These are phyloP conservation scores for Plasmodium gaboni DNA, from an alignment of 169 alveolate genomes.

Conservation along the genomic window DNA sequence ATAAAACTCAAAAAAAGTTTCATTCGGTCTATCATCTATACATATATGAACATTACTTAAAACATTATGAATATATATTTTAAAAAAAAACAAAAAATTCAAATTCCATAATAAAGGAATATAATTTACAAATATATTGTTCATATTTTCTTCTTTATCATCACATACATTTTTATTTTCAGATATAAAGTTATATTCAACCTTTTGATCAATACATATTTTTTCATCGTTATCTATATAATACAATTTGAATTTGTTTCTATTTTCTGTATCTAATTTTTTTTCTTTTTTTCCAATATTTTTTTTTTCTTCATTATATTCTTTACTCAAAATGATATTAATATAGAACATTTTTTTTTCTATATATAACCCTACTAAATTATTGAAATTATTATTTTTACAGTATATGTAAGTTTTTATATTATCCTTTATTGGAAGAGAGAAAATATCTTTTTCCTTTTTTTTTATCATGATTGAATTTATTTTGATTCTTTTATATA, in stretches of 20 bases:
- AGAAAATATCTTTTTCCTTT: not conserved
- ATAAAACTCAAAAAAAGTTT: slow-evolving; percentile 65
- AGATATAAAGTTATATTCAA: not conserved
- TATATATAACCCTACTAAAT: slow-evolving; percentile 31
- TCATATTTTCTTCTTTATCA: not conserved
- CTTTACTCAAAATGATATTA: slow-evolving; percentile 34
- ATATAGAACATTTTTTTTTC: slow-evolving; percentile 47
- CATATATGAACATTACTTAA: slow-evolving; percentile 62
- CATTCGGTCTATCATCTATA: slow-evolving; percentile 48
- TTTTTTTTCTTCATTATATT: slow-evolving; percentile 62
- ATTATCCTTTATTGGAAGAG: not conserved
- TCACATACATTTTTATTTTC: not conserved
- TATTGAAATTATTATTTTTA: slow-evolving; percentile 47
- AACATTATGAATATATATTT: slow-evolving; percentile 48
- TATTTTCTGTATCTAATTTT: not conserved
- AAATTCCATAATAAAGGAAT: slow-evolving; percentile 4
- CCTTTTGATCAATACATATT: not conserved
- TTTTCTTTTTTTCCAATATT: not conserved
- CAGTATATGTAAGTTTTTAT: slow-evolving; percentile 21
- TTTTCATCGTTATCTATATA: slow-evolving; percentile 6
- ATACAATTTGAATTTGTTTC: slow-evolving; percentile 6
- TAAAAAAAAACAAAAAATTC: slow-evolving; percentile 55
- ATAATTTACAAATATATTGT: slow-evolving; percentile 9
- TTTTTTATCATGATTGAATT: not conserved
- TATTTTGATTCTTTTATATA: not conserved